Evolutionary conservation across 202 grass and related monocot species (phyloP).

Genomic region (Bolboschoenoplectus hybrid): DNA sequence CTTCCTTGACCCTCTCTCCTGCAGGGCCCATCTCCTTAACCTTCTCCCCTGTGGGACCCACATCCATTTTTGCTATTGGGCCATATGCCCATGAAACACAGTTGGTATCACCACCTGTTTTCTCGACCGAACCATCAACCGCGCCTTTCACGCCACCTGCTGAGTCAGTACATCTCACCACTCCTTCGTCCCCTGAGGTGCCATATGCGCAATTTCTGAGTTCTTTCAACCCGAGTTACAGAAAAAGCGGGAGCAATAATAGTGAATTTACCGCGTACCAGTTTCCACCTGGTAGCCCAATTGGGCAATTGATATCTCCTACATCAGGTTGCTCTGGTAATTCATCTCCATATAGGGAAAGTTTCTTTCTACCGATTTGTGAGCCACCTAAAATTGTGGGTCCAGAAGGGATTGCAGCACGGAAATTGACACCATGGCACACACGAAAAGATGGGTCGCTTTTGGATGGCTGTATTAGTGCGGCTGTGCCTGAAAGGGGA

Average conservation of each 20-base stretch:
- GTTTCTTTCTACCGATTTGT: constrained; percentile 48
- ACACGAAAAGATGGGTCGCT: constrained; percentile 67
- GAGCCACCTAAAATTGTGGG: constrained; percentile 68
- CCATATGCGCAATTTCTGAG: constrained; percentile 66
- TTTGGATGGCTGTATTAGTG: constrained; percentile 72
- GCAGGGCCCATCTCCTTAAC: constrained; percentile 6
- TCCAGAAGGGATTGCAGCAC: constrained; percentile 53
- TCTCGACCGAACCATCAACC: constrained; percentile 77
- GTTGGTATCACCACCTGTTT: constrained; percentile 65
- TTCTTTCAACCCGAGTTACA: constrained; percentile 33
- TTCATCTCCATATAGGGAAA: constrained; percentile 62
- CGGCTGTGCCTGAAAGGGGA: constrained; percentile 46
- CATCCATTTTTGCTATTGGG: constrained; percentile 63
- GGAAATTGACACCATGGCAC: constrained; percentile 66
- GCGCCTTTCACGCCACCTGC: constrained; percentile 61
- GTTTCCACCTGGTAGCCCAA: constrained; percentile 78
- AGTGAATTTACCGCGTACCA: constrained; percentile 56
- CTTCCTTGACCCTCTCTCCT: constrained; percentile 51
- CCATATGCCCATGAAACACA: constrained; percentile 71
- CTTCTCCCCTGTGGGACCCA: constrained; percentile 60
- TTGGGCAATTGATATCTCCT: constrained; percentile 76
- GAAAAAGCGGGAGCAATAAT: constrained; percentile 13
- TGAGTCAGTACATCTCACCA: constrained; percentile 46
- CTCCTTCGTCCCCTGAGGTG: constrained; percentile 75
- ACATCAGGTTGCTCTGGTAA: constrained; percentile 72